Evolutionary conservation across 257 asterid genomes (phyloP).

Genomic region (Solanum pinnatisectum): DNA sequence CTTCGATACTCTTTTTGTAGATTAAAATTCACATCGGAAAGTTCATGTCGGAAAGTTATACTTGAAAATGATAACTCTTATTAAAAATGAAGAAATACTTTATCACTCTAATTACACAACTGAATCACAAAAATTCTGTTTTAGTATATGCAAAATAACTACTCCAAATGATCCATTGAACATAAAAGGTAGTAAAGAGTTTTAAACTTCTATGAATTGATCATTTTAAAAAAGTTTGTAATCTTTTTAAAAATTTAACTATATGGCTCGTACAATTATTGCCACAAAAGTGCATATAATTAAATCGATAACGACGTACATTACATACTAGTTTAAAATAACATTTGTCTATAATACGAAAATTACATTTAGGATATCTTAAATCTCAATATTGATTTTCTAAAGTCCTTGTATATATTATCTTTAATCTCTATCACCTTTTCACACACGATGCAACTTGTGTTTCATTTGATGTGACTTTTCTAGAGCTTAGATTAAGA

Average conservation of each 20-base stretch:
- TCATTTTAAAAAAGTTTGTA: background rate
- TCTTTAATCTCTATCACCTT: background rate
- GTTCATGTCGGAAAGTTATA: background rate
- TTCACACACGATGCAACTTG: background rate
- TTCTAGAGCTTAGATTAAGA: background rate
- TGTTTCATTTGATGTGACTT: background rate
- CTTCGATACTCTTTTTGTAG: background rate
- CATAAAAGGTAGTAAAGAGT: too few species aligned
- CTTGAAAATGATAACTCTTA: background rate
- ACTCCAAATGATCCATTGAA: background rate
- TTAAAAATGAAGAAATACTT: background rate
- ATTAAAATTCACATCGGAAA: background rate
- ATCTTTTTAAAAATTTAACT: background rate
- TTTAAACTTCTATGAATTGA: background rate
- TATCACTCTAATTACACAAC: background rate
- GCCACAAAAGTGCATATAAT: background rate
- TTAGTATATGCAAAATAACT: background rate
- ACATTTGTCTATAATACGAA: background rate
- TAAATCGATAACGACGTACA: background rate
- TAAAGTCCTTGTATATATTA: background rate
- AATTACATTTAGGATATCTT: background rate
- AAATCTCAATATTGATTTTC: background rate
- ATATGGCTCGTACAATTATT: background rate
- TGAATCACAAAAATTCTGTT: too few species aligned
- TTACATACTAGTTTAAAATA: background rate